Evolutionary conservation across 208 protist genomes (phyloP).

Genomic region (Histomonas meleagridis): DNA sequence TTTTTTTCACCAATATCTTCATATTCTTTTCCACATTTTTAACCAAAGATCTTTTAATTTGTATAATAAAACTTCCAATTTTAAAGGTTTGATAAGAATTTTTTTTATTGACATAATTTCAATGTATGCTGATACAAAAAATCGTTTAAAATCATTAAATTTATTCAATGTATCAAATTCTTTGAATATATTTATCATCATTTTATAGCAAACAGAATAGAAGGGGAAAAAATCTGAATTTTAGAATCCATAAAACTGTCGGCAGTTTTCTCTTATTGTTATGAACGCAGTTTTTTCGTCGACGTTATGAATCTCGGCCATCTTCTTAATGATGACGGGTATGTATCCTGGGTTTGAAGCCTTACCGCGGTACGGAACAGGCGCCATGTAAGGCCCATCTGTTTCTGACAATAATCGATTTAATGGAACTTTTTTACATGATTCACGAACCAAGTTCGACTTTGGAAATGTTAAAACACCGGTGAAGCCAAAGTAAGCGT

Average conservation of each 20-base stretch:
- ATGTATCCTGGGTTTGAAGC: conserved; percentile 58
- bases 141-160: no score
- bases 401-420: conserved; percentile 60
- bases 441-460: conserved; percentile 44
- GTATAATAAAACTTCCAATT: no score
- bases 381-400: conserved; percentile 63
- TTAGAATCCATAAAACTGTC: conserved; percentile 34
- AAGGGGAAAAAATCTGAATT: no score
- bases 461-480: conserved; percentile 60
- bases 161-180: no score
- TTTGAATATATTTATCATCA: no score
- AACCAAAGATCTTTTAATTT: no score
- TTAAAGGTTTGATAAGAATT: no score
- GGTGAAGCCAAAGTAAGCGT: conserved; percentile 61
- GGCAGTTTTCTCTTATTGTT: conserved; percentile 26
- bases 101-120: no score
- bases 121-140: no score
- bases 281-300: conserved; percentile 46
- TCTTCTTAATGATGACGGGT: conserved; percentile 54
- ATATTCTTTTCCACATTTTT: no score
- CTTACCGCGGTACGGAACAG: conserved; percentile 55
- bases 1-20: no score
- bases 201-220: no score
- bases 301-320: conserved; percentile 54
- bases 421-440: conserved; percentile 49